Evolutionary conservation across 768 basidiomycete species (phyloP), one percentile per base, ranked within the genome.

Genomic region (Collybia sordida): DNA sequence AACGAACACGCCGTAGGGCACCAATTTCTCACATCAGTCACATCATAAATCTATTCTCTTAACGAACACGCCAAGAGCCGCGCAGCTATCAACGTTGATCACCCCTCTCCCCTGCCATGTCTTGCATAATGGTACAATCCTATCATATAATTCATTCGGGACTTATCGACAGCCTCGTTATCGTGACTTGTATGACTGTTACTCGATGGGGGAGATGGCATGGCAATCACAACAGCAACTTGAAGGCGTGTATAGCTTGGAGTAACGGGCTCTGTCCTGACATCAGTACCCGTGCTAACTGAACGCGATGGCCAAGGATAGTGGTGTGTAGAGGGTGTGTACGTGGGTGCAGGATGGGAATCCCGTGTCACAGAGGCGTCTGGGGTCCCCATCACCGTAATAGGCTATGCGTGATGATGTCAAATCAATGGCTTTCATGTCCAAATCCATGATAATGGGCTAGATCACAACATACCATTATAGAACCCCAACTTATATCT

Each of bases 401-500:
- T 40, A 19, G 59, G 61, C 61, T 62, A 37, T 18, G 12, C 18
- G 37, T 38, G 21, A 55, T 12, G 17, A 35, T 46, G 28, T 50
- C 27, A 44, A 46, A 45, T 45, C 34, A 23, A 22, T 40, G 42
- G 19, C 27, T 19, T 14, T 27, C n/a, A 37, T 18, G 11, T 24
- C 17, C 14, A 25, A n/a, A 15, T 15, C 14, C 27, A 31, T 27
- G 45, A 37, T 17, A 31, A 35, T 18, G 25, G 25, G 21, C 24
- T 43, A 40, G 39, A 47, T 48, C 47, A 40, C 44, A 48, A 65
- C 75, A 47, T 45, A 80, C 80, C 67, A 69, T 70, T 4, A 78
- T 63, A 39, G 61, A 57, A 19, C 67, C 68, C 78, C 78, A 80
- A 34, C 54, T 51, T 41, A 56, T 55, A 35, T 59, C 53, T 24